These are phyloP conservation scores for Neurospora pannonica DNA, from an alignment of 495 filamentous ascomycete genomes.

Conservation along the genomic window DNA sequence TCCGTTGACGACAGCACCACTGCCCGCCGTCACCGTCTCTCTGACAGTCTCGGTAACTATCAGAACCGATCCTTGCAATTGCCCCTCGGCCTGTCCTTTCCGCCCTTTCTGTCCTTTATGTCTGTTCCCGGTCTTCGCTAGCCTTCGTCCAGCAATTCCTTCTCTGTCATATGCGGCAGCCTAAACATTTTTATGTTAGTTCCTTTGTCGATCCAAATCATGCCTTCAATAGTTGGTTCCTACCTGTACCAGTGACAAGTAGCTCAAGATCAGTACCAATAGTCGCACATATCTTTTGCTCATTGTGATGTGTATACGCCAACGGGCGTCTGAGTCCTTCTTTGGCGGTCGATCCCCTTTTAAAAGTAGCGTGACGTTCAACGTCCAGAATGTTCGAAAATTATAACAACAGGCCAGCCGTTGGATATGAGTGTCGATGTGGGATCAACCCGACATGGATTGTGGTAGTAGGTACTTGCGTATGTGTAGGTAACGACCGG, in stretches of 20 bases:
- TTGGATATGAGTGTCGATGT: conserved; percentile 10
- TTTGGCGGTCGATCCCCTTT: conserved; percentile 1
- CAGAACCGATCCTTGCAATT: conserved; percentile 9
- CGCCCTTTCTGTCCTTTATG: conserved; percentile 2
- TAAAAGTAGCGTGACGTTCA: conserved; percentile 3
- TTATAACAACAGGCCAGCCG: conserved; percentile 27
- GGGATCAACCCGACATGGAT: conserved; percentile 28
- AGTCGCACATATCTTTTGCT: conserved; percentile 19
- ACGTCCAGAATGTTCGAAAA: conserved; percentile 4
- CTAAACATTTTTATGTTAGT: conserved; percentile 13
- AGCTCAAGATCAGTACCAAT: conserved; percentile 26
- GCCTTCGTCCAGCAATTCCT: conserved; percentile 17
- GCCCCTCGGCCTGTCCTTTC: conserved; percentile 1
- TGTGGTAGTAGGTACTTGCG: not conserved
- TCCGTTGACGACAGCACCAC: conserved; percentile 8
- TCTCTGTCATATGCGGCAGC: conserved; percentile 25
- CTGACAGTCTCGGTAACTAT: conserved; percentile 33
- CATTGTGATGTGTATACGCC: conserved; percentile 26
- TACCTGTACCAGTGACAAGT: conserved; percentile 32
- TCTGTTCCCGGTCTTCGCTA: conserved; percentile 3
- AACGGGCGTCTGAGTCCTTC: conserved; percentile 3
- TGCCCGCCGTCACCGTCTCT: conserved; percentile 24
- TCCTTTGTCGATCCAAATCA: not conserved
- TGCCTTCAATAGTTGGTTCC: conserved; percentile 2
- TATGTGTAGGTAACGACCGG: conserved; percentile 10